These are phyloP conservation scores for Botrytis byssoidea DNA, from an alignment of 2,329 filamentous ascomycete genomes.

Conservation along the genomic window DNA sequence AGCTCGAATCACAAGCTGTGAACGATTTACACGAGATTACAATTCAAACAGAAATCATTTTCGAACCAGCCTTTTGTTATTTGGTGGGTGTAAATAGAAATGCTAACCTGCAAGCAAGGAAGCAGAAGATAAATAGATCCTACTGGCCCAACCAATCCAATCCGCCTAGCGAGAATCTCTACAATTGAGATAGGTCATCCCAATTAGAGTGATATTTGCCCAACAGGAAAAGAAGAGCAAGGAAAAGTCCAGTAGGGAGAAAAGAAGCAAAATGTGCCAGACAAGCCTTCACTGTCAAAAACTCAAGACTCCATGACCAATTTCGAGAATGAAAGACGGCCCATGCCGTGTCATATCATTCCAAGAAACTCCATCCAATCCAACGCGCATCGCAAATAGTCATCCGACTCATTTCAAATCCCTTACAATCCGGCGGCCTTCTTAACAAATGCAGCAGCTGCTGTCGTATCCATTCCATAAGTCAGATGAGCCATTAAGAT, in stretches of 20 bases:
- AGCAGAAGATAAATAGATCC: neutral
- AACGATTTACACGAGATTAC: neutral
- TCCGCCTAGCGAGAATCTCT: neutral
- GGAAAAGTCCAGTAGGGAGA: neutral
- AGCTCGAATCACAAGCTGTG: neutral
- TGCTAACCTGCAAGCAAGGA: neutral
- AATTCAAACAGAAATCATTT: neutral
- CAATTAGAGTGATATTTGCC: neutral
- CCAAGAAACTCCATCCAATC: neutral
- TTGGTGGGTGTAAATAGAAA: neutral
- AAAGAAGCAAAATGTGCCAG: neutral
- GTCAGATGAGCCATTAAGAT: slow-evolving; percentile 30
- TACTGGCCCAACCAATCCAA: neutral
- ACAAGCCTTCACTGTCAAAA: neutral
- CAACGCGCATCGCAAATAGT: neutral
- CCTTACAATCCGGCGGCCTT: neutral
- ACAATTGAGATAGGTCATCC: neutral
- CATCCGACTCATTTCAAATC: neutral
- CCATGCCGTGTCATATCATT: neutral
- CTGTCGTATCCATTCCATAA: slow-evolving; percentile 29
- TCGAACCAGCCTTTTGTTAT: neutral
- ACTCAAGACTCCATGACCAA: neutral
- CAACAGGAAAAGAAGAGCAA: neutral
- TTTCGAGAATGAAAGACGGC: neutral
- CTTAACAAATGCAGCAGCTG: slow-evolving; percentile 31